phyloP scores from a whole-genome alignment of 1,284 basidiomycete genomes.

The Neolentinus lepideus region DNA sequence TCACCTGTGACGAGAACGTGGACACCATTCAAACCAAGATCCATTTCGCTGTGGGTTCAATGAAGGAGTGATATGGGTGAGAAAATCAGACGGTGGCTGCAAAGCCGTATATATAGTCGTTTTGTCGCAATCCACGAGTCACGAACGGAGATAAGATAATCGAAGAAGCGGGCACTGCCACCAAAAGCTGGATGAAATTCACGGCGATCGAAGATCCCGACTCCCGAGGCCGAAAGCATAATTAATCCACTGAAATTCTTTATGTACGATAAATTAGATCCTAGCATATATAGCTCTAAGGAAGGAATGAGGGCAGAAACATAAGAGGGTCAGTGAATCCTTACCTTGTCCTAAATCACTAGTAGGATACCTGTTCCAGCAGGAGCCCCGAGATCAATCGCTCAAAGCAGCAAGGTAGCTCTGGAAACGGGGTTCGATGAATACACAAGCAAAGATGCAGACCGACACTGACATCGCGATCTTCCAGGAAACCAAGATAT shows the following conservation, averaged over 20 bases:
- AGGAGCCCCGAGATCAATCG: constrained; percentile 4
- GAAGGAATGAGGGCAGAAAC: too few species aligned
- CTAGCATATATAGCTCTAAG: too few species aligned
- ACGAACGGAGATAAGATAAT: not conserved
- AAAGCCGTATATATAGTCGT: not conserved
- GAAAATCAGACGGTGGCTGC: not conserved
- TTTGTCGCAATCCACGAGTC: too few species aligned
- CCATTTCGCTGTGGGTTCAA: constrained; percentile 16
- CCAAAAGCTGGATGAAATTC: not conserved
- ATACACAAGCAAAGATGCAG: not conserved
- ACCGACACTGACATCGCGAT: constrained; percentile 53
- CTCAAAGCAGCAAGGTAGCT: constrained; percentile 12
- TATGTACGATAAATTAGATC: too few species aligned
- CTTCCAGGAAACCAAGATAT: constrained; percentile 68
- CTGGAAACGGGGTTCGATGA: constrained; percentile 1
- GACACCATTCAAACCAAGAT: constrained; percentile 24
- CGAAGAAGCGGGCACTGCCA: not conserved
- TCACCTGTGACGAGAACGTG: constrained; percentile 29
- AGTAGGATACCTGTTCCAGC: too few species aligned
- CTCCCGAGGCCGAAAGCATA: not conserved
- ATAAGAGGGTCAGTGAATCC: not conserved
- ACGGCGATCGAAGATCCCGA: not conserved
- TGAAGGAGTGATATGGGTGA: not conserved
- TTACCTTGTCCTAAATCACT: too few species aligned
- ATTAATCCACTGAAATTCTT: not conserved